phyloP scores from a whole-genome alignment of 306 rosid genomes.

The Dalbergia oliveri region DNA sequence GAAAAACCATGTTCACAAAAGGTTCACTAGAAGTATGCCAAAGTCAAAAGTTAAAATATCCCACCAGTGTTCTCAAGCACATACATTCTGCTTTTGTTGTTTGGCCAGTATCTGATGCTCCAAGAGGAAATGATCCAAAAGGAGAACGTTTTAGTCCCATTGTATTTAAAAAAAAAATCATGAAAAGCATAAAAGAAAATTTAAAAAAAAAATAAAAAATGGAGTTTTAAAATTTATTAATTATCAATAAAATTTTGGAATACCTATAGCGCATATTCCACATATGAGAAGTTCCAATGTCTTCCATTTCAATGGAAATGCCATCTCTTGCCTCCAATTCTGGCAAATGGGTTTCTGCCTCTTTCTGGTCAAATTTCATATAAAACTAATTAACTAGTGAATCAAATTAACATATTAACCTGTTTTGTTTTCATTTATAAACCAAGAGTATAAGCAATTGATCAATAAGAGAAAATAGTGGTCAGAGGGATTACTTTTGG shows the following conservation, averaged over 20 bases:
- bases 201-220: neutral
- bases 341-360: constrained; percentile 97
- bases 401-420: neutral
- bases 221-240: neutral
- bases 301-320: constrained; percentile 91
- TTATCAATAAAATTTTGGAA: neutral
- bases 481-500: constrained; percentile 69
- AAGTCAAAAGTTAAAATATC: constrained; percentile 2
- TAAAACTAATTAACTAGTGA: neutral
- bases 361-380: constrained; percentile 66
- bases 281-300: constrained; percentile 87
- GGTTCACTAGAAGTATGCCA: neutral
- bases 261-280: constrained; percentile 99
- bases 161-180: neutral
- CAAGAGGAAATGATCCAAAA: constrained; percentile 43
- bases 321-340: constrained; percentile 96
- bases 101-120: constrained; percentile 98
- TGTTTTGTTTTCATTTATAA: neutral
- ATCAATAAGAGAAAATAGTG: too few species aligned
- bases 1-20: neutral
- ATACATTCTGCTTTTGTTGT: constrained; percentile 99
- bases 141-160: constrained; percentile 41
- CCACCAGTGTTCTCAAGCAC: constrained; percentile 96
- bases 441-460: neutral
- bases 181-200: neutral